These are phyloP conservation scores for Aspergillus sclerotiicarbonarius DNA, from an alignment of 495 filamentous ascomycete genomes.

Conservation along the genomic window DNA sequence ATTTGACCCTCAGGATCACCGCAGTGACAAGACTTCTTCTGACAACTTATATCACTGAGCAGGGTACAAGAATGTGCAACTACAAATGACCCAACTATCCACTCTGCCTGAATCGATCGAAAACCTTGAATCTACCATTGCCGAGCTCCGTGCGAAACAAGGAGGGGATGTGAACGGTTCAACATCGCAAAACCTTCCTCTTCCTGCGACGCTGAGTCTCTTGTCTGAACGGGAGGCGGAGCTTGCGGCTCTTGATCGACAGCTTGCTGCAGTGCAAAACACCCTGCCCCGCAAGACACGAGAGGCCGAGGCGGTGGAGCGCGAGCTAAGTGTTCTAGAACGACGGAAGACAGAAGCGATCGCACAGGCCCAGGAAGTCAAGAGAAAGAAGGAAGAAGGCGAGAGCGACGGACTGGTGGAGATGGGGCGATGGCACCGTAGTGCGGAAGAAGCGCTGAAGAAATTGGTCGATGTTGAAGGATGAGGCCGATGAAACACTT, in stretches of 20 bases:
- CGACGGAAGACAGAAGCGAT: conserved; percentile 64
- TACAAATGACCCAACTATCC: conserved; percentile 58
- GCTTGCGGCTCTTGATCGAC: conserved; percentile 62
- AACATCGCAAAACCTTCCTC: conserved; percentile 41
- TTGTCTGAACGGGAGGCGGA: conserved; percentile 58
- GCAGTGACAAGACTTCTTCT: neutral
- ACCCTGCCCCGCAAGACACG: conserved; percentile 68
- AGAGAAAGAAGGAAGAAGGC: conserved; percentile 70
- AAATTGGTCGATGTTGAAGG: conserved; percentile 57
- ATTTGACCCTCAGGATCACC: neutral
- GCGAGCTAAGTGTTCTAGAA: conserved; percentile 71
- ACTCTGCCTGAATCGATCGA: conserved; percentile 62
- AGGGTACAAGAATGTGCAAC: conserved; percentile 63
- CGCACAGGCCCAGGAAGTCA: conserved; percentile 73
- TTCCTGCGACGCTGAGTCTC: conserved; percentile 38
- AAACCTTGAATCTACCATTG: conserved; percentile 60
- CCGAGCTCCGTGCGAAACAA: conserved; percentile 49
- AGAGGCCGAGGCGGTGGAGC: conserved; percentile 68
- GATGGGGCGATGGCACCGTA: conserved; percentile 77
- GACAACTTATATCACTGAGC: conserved; percentile 7
- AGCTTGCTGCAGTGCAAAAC: conserved; percentile 62
- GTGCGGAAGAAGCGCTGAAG: conserved; percentile 65
- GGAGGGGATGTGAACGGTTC: conserved; percentile 34
- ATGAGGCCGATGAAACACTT: conserved; percentile 12
- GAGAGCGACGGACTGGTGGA: conserved; percentile 79